These are phyloP conservation scores for Cairneyella variabilis DNA, from an alignment of 495 filamentous ascomycete species.

Conservation along the genomic window DNA sequence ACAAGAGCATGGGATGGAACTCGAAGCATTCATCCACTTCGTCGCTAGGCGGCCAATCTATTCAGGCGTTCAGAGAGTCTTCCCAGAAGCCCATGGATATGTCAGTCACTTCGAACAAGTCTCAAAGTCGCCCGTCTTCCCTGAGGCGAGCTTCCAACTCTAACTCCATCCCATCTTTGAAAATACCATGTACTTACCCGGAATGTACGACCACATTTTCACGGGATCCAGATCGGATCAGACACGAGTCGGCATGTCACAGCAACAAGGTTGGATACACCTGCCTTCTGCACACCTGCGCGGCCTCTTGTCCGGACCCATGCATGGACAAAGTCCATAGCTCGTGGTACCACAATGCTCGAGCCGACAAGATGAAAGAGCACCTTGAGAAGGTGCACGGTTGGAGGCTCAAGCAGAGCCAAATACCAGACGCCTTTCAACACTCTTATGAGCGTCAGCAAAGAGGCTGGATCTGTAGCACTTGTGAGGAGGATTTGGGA, in stretches of 20 bases:
- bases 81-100: constrained; percentile 1
- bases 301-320: background rate
- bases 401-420: background rate
- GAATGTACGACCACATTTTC: background rate
- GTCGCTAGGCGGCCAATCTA: background rate
- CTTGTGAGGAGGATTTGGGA: background rate
- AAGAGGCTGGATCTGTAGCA: constrained; percentile 1
- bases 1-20: background rate
- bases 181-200: constrained; percentile 3
- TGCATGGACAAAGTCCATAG: background rate
- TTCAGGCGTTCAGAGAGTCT: background rate
- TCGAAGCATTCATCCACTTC: background rate
- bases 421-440: background rate
- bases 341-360: background rate
- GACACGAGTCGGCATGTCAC: background rate
- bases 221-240: constrained; percentile 1
- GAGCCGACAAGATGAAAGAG: constrained; percentile 5
- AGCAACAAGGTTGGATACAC: background rate
- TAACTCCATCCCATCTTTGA: background rate
- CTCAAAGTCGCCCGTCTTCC: background rate
- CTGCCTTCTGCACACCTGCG: constrained; percentile 3
- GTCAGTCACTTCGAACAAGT: background rate
- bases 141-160: background rate
- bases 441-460: constrained; percentile 1
- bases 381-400: constrained; percentile 1